phyloP scores from a whole-genome alignment of 345 rosid species.

The Zanthoxylum bungeanum region DNA sequence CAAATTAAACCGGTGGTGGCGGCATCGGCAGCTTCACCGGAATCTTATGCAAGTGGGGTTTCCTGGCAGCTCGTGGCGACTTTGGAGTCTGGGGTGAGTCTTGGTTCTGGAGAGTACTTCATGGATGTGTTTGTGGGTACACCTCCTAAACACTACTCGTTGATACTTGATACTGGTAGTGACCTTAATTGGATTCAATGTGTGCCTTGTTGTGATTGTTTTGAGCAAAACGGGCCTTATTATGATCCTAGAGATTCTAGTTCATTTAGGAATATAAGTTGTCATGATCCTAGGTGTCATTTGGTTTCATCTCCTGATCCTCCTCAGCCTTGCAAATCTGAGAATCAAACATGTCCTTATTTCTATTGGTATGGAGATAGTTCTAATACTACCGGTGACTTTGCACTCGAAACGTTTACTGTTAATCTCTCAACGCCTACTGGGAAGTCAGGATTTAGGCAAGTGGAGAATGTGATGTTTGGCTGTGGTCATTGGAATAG shows the following conservation, averaged over 20 bases:
- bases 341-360: conserved; percentile 77
- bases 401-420: conserved; percentile 71
- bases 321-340: conserved; percentile 53
- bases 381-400: conserved; percentile 86
- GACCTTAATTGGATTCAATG: conserved; percentile 96
- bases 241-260: conserved; percentile 61
- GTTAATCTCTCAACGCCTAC: conserved; percentile 55
- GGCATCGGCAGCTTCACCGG: conserved; percentile 33
- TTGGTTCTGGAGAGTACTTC: conserved; percentile 92
- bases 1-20: conserved; percentile 10
- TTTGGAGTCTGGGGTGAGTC: conserved; percentile 76
- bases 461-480: conserved; percentile 72
- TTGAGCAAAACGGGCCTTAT: conserved; percentile 73
- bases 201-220: conserved; percentile 84
- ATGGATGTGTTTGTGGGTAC: conserved; percentile 90
- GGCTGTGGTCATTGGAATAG: conserved; percentile 98
- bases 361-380: conserved; percentile 87
- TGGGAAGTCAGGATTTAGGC: conserved; percentile 44
- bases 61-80: conserved; percentile 73
- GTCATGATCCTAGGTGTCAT: conserved; percentile 60
- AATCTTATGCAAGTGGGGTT: conserved; percentile 23
- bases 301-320: conserved; percentile 78
- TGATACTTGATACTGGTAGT: conserved; percentile 96
- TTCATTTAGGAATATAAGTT: conserved; percentile 63
- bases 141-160: conserved; percentile 84